Base-by-base conservation (phyloP, 768 basidiomycete species). In the Cyclocybe cylindracea region DNA sequence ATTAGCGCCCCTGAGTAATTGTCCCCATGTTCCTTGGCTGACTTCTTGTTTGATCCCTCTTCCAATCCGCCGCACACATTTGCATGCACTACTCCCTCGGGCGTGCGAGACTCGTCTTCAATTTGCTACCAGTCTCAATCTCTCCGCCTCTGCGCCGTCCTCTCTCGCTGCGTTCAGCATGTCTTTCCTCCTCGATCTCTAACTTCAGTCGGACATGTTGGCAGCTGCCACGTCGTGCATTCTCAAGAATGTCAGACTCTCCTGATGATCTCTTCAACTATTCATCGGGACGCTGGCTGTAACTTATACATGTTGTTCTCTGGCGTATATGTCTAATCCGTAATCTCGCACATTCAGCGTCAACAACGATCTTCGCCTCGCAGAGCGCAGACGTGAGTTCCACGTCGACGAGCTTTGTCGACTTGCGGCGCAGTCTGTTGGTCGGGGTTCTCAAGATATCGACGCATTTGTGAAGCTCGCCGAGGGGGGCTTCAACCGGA, bases 321-420 rank as follows among this genome's bases (percentile, higher is more conserved):
- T 24, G 24, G 24, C 2, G 24, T 24, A 24, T 24, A 24, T 24
- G 24, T 24, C 24, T 24, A 24, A 24, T 24, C 24, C 24, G 24
- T 24, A 54, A 55, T 66, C 53, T 48, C 38, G 51, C 46, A 44
- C 56, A 37, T 67, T 65, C 63, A 76, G 75, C 48, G 38, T 67
- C 59, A 77, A 78, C 64, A 63, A 76, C 52, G 70, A 44, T 51
- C 76, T 78, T 71, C 78, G 76, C 61, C 77, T 58, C 55, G 60
- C 54, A 66, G 78, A 82, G 66, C 78, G 75, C 48, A 75, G 61
- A 46, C 68, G 34, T 48, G 65, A 56, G 10, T 78, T 79, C 67
- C 47, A 78, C 42, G 69, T 73, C 69, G 63, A 68, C 7, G 73
- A 49, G 65, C 71, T 77, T 7, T 33, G 66, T 70, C 68, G 65